Percentiles rank a stretch among this genome's conserved stretches.
phyloP scores from a whole-genome alignment of 176 grass and related monocot species.

The Urochloa ruziziensis region DNA sequence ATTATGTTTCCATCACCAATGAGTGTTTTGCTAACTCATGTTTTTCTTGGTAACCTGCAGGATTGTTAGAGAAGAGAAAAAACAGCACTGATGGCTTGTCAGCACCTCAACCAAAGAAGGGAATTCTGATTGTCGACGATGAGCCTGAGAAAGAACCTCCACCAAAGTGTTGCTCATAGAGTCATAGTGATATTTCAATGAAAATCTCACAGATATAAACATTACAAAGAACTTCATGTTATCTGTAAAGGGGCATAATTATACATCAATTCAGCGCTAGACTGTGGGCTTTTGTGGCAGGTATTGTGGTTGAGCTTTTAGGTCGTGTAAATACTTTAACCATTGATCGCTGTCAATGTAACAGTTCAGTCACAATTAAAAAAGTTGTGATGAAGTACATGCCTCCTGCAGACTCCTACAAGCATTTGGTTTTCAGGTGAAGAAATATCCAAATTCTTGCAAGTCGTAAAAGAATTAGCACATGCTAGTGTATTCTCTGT shows the following conservation, averaged over 20 bases:
- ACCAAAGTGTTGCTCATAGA: constrained; percentile 79
- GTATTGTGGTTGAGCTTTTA: background rate
- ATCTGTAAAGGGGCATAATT: background rate
- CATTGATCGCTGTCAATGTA: background rate
- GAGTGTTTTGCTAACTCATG: background rate
- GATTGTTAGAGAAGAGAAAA: constrained; percentile 66
- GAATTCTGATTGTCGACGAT: constrained; percentile 66
- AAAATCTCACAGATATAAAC: background rate
- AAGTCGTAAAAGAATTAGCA: background rate
- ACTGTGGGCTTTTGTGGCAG: background rate
- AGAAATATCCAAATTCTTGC: background rate
- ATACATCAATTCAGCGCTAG: background rate
- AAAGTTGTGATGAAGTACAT: background rate
- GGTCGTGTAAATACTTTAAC: constrained; percentile 1
- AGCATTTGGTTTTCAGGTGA: background rate
- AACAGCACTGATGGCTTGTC: constrained; percentile 37
- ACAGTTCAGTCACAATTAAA: background rate
- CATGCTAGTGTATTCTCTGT: background rate
- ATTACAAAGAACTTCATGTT: background rate
- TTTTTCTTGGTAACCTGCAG: constrained; percentile 30
- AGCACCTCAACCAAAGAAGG: constrained; percentile 41
- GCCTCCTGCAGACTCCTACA: background rate
- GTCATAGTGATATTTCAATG: constrained; percentile 41
- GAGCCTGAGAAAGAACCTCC: constrained; percentile 66
- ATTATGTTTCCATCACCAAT: background rate